phyloP scores from a whole-genome alignment of 768 basidiomycete species.

The Hygrophorus pudorinus region DNA sequence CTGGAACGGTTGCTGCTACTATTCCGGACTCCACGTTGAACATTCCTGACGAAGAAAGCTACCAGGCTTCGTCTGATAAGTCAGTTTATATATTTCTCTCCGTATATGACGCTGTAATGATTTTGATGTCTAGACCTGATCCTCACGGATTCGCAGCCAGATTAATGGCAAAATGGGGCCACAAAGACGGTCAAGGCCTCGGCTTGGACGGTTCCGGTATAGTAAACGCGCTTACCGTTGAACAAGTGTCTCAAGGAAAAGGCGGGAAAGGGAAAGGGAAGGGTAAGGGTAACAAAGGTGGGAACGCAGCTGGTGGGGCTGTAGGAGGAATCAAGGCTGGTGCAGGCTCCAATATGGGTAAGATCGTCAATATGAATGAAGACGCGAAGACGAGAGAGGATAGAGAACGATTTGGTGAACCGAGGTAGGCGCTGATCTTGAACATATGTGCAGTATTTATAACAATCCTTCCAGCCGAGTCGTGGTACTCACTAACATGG shows the following conservation, averaged over 20 bases:
- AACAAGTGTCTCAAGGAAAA: constrained; percentile 45
- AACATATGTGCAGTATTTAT: too few species aligned
- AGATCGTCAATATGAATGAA: constrained; percentile 85
- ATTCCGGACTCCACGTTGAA: constrained; percentile 15
- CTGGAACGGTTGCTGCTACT: constrained; percentile 20
- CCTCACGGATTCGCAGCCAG: constrained; percentile 74
- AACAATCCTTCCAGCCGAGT: constrained; percentile 44
- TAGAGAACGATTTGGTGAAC: constrained; percentile 73
- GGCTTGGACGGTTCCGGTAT: constrained; percentile 81
- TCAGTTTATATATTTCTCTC: not conserved
- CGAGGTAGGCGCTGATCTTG: constrained; percentile 15
- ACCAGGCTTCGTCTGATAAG: constrained; percentile 12
- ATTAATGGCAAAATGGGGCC: constrained; percentile 94
- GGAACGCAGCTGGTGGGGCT: constrained; percentile 22
- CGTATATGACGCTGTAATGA: not conserved
- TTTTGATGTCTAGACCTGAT: constrained; percentile 32
- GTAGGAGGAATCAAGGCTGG: constrained; percentile 28
- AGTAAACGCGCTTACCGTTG: constrained; percentile 79
- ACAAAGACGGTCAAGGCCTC: constrained; percentile 88
- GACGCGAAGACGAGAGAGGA: constrained; percentile 73
- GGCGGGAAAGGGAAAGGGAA: constrained; percentile 28
- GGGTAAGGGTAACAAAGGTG: constrained; percentile 22
- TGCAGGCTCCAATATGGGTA: constrained; percentile 65
- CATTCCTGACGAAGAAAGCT: constrained; percentile 23
- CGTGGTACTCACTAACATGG: constrained; percentile 86